Percentiles rank a stretch among this genome's conserved stretches.
phyloP scores from a whole-genome alignment of 306 rosid species.

The Myrica gale region DNA sequence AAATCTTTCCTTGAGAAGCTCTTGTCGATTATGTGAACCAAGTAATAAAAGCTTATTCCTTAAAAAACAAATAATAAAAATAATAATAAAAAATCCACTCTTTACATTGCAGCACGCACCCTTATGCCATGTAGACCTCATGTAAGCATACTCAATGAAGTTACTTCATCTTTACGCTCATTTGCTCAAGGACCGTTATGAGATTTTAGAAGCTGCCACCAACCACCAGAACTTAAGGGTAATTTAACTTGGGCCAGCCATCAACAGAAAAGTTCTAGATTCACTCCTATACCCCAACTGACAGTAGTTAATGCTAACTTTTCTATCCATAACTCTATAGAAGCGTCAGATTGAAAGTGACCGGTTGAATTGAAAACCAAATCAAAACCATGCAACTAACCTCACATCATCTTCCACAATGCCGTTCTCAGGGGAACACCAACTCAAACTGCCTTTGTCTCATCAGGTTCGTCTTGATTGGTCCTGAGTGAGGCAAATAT shows the following conservation, averaged over 20 bases:
- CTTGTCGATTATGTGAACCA: neutral
- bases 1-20: neutral
- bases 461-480: slow-evolving; percentile 94
- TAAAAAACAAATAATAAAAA: too few relatives aligned
- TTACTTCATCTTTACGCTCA: neutral
- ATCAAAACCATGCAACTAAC: slow-evolving; percentile 36
- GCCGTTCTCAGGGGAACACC: slow-evolving; percentile 97
- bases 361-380: neutral
- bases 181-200: neutral
- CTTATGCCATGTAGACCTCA: neutral
- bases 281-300: neutral
- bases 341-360: neutral
- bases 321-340: neutral
- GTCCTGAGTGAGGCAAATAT: slow-evolving; percentile 84
- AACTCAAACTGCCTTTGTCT: slow-evolving; percentile 78
- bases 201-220: neutral
- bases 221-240: neutral
- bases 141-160: neutral
- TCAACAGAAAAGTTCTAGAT: neutral
- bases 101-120: neutral
- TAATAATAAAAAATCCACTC: neutral
- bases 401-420: slow-evolving; percentile 84
- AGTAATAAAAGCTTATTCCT: too few relatives aligned
- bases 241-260: neutral
- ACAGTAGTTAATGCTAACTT: neutral